These are phyloP conservation scores for Penicillium sp. DNA, from an alignment of 2,329 filamentous ascomycete genomes.

Conservation along the genomic window DNA sequence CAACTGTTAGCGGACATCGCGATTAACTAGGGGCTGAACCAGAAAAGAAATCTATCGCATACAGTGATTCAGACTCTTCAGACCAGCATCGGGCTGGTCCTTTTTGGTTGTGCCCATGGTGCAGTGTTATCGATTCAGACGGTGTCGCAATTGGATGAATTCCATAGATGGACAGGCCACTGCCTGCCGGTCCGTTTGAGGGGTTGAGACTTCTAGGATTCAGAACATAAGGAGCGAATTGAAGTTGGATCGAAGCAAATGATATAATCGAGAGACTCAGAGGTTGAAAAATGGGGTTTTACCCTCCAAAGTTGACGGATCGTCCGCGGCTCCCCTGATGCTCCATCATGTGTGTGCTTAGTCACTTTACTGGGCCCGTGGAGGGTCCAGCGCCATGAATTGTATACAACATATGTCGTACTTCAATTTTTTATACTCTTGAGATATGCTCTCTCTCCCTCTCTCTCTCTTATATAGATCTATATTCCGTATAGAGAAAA, in stretches of 20 bases:
- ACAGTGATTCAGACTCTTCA: constrained; percentile 78
- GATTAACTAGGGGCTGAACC: not conserved
- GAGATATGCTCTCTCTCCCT: not conserved
- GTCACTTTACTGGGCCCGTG: constrained; percentile 3
- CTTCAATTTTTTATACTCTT: not conserved
- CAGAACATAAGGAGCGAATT: constrained; percentile 23
- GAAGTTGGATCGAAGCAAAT: constrained; percentile 14
- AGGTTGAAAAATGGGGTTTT: not conserved
- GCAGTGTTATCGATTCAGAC: constrained; percentile 21
- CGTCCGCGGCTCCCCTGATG: constrained; percentile 21
- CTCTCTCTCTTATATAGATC: not conserved
- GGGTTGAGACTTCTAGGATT: constrained; percentile 7
- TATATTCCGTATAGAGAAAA: not conserved
- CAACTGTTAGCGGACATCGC: constrained; percentile 11
- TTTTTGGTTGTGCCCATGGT: constrained; percentile 40
- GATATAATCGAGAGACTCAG: not conserved
- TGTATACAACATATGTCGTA: not conserved
- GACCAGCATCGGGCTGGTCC: constrained; percentile 59
- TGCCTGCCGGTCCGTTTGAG: constrained; percentile 18
- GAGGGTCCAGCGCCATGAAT: no score
- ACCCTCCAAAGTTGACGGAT: not conserved
- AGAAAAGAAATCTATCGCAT: constrained; percentile 15
- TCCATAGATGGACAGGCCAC: constrained; percentile 27
- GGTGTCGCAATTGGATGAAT: constrained; percentile 13
- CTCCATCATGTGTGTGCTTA: constrained; percentile 25